Evolutionary conservation across 495 filamentous ascomycete genomes (phyloP), one percentile per base, ranked within the genome.

Genomic region (Terfezia claveryi): DNA sequence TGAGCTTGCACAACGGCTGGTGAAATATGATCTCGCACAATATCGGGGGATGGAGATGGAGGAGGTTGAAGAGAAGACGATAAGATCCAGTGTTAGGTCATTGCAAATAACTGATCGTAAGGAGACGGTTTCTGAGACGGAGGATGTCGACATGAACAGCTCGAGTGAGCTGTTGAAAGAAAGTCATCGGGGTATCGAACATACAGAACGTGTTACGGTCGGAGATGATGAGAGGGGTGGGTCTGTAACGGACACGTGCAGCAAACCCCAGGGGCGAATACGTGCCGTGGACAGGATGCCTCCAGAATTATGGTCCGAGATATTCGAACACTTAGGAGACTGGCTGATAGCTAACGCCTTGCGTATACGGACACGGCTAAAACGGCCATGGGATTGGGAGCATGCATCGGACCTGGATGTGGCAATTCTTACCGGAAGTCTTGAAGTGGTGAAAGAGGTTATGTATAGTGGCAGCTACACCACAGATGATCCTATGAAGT

Each of bases 331-430:
- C 58, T 73, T 86, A 14, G 77, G 77, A 14, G 88, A 95, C 64
- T 95, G 88, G 88, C 88, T 94, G 68, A 73, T 87, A 3, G 81
- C 88, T 14, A 81, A 76, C 52, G 80, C 83, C 2, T 73, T 95
- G 11, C 80, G 85, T 53, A 73, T 95, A 46, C 84, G 81, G 59
- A 83, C 85, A 5, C 86, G 73, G 49, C 69, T 94, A 8, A 73
- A 77, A 14, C 77, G 80, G 36, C 87, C 88, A 2, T 62, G 70
- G 14, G 80, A 85, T 62, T 95, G 88, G 88, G 68, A 65, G 17
- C 52, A 64, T 20, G 62, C 77, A 54, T 72, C 74, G 37, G 72
- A 72, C 16, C 74, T 94, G 10, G 88, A 94, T 65, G 87, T 85
- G 68, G 80, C 82, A 1, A 79, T 94, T 23, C 74, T 95, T 12